These are phyloP conservation scores for Omphalea diandra DNA, from an alignment of 441 rosid genomes.

Conservation along the genomic window DNA sequence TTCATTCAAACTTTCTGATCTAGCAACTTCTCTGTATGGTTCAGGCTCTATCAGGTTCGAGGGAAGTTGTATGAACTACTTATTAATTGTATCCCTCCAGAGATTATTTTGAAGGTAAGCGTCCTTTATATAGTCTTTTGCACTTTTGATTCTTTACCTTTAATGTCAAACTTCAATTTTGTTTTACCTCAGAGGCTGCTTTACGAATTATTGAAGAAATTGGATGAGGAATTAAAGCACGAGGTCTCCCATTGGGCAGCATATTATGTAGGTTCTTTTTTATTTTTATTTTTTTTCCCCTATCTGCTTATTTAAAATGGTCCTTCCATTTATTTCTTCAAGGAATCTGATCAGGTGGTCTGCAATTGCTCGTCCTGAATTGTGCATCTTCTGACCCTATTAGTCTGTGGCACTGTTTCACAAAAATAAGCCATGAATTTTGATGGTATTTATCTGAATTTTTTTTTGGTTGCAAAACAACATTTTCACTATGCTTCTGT, in stretches of 20 bases:
- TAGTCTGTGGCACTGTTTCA: neutral
- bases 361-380: conserved; percentile 7
- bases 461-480: neutral
- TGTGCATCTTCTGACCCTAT: neutral
- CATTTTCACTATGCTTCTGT: too few species aligned
- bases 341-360: conserved; percentile 2
- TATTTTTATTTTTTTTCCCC: too few species aligned
- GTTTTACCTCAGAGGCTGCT: conserved; percentile 58
- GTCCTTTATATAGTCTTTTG: neutral
- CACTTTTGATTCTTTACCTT: neutral
- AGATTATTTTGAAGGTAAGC: conserved; percentile 71
- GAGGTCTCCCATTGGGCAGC: conserved; percentile 97
- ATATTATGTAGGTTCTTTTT: conserved; percentile 73
- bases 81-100: conserved; percentile 85
- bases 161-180: conserved; percentile 14
- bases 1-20: conserved; percentile 21
- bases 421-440: neutral
- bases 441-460: neutral
- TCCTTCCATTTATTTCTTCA: neutral
- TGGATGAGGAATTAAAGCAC: conserved; percentile 90
- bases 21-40: conserved; percentile 16
- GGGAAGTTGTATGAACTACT: conserved; percentile 90
- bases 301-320: neutral
- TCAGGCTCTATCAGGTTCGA: conserved; percentile 82
- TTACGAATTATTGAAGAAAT: conserved; percentile 72